Percentiles rank a stretch among this genome's conserved stretches.
Evolutionary conservation across 2,329 filamentous ascomycete genomes (phyloP).

Genomic region (Plectosphaerella cucumerina): DNA sequence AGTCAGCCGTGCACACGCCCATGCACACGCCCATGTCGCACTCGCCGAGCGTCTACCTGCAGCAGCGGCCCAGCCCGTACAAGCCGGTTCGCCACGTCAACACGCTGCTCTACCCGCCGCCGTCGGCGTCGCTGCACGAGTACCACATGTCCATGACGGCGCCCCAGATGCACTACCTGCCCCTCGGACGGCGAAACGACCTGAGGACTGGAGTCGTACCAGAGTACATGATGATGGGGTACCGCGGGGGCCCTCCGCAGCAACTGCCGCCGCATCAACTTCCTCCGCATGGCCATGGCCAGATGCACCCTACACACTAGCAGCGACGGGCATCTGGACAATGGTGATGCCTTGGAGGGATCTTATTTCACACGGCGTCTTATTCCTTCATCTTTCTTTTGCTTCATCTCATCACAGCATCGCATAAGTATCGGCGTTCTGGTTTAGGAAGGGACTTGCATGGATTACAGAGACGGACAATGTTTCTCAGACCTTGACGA

Average conservation of each 20-base stretch:
- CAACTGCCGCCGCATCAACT: slow-evolving; percentile 7
- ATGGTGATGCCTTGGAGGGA: background rate
- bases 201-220: slow-evolving; percentile 69
- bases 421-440: background rate
- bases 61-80: slow-evolving; percentile 87
- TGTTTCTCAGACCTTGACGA: too few relatives aligned
- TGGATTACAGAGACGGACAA: background rate
- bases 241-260: slow-evolving; percentile 7
- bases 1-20: slow-evolving; percentile 54
- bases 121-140: slow-evolving; percentile 72
- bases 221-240: slow-evolving; percentile 37
- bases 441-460: background rate
- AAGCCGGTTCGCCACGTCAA: slow-evolving; percentile 86
- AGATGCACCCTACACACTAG: slow-evolving; percentile 1
- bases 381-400: too few relatives aligned
- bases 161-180: slow-evolving; percentile 81
- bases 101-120: slow-evolving; percentile 84
- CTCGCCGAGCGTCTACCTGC: slow-evolving; percentile 83
- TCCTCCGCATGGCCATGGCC: background rate
- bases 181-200: slow-evolving; percentile 65
- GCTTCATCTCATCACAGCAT: background rate
- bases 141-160: slow-evolving; percentile 57
- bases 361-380: background rate
- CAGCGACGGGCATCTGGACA: background rate
- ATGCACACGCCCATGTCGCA: slow-evolving; percentile 64